phyloP scores from a whole-genome alignment of 495 filamentous ascomycete genomes.

The Hypoxylon fuscum region DNA sequence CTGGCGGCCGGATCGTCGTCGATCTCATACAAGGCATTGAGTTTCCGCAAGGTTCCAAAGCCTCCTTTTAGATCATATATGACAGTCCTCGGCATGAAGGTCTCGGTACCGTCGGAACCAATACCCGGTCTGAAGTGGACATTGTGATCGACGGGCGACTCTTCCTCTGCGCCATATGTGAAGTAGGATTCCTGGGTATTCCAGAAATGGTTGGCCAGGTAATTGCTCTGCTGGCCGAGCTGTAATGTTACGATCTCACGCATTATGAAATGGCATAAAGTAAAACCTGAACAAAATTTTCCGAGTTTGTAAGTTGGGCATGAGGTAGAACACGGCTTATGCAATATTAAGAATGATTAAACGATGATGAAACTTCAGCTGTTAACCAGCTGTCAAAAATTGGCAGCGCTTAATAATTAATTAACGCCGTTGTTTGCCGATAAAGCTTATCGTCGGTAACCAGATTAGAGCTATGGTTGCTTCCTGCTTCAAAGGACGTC shows the following conservation, averaged over 20 bases:
- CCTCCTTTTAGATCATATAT: slow-evolving; percentile 95
- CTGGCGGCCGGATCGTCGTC: slow-evolving; percentile 59
- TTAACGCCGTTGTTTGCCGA: slow-evolving; percentile 15
- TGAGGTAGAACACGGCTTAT: neutral
- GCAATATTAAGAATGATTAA: slow-evolving; percentile 12
- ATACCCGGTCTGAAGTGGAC: slow-evolving; percentile 91
- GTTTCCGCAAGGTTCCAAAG: slow-evolving; percentile 86
- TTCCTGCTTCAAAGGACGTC: neutral
- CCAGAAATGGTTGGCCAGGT: slow-evolving; percentile 98
- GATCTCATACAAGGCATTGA: slow-evolving; percentile 88
- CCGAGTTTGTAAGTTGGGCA: neutral
- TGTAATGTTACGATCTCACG: slow-evolving; percentile 96
- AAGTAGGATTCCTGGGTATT: slow-evolving; percentile 99
- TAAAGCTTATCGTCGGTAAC: slow-evolving; percentile 3
- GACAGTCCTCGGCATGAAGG: slow-evolving; percentile 87
- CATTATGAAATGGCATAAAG: slow-evolving; percentile 63
- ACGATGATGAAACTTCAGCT: neutral
- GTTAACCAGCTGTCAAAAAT: slow-evolving; percentile 5
- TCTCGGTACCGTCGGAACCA: slow-evolving; percentile 83
- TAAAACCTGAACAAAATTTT: slow-evolving; percentile 1
- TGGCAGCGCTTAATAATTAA: neutral
- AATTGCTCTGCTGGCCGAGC: slow-evolving; percentile 91
- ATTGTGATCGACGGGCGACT: slow-evolving; percentile 86
- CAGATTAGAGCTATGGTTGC: no score
- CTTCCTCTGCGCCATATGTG: slow-evolving; percentile 76